phyloP scores from a whole-genome alignment of 2,329 filamentous ascomycete genomes.

The Davidsoniella australis region DNA sequence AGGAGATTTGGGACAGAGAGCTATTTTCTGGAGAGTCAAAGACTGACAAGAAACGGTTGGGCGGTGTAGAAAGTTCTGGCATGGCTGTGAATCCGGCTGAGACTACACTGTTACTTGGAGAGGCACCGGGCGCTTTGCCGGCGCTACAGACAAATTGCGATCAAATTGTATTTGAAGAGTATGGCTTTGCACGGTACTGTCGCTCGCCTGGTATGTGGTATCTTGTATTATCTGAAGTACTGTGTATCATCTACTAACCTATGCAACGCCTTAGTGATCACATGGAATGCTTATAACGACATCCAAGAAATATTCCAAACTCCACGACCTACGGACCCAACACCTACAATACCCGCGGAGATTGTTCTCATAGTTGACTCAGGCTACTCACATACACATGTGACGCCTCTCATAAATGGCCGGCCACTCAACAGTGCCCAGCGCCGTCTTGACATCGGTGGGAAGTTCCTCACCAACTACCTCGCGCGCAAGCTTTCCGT shows the following conservation, averaged over 20 bases:
- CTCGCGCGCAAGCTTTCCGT: slow-evolving; percentile 78
- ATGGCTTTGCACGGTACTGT: slow-evolving; percentile 76
- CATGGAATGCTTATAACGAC: slow-evolving; percentile 70
- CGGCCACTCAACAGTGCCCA: slow-evolving; percentile 65
- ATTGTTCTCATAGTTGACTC: slow-evolving; percentile 78
- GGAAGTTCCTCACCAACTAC: slow-evolving; percentile 85
- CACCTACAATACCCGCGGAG: slow-evolving; percentile 43
- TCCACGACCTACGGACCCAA: slow-evolving; percentile 27
- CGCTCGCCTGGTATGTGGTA: slow-evolving; percentile 45
- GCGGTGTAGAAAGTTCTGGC: slow-evolving; percentile 23
- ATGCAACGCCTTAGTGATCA: slow-evolving; percentile 34
- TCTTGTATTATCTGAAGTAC: neutral
- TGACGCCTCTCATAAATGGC: slow-evolving; percentile 72
- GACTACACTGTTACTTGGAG: slow-evolving; percentile 70
- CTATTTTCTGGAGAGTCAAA: slow-evolving; percentile 48
- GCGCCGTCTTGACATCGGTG: slow-evolving; percentile 74
- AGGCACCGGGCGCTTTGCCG: slow-evolving; percentile 69
- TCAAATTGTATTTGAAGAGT: slow-evolving; percentile 95
- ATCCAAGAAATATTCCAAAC: slow-evolving; percentile 52
- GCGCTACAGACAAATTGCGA: slow-evolving; percentile 79
- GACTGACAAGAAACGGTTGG: neutral
- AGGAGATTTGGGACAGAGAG: slow-evolving; percentile 85
- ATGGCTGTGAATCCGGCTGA: slow-evolving; percentile 58
- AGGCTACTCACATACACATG: slow-evolving; percentile 81
- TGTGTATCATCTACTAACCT: neutral